Percentiles rank a stretch among this genome's conserved stretches.
Conservation (phyloP, 2,329 filamentous ascomycete genomes). For the Simplicillium aogashimaense region DNA sequence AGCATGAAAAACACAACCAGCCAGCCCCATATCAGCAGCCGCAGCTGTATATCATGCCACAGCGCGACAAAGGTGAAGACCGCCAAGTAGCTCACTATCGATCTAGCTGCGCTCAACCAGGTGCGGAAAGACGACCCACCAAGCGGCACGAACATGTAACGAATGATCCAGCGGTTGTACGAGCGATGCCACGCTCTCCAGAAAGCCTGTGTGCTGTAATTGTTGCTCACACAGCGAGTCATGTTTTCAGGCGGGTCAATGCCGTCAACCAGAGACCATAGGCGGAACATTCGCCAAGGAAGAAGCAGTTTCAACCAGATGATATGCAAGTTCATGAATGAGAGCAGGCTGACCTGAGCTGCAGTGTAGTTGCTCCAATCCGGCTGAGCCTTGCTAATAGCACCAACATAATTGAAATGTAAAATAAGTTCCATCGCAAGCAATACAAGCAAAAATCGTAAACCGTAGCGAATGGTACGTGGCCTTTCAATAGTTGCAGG, state of each 20-base stretch:
- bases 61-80: constrained; percentile 96
- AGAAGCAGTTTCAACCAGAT: constrained; percentile 97
- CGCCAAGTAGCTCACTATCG: constrained; percentile 65
- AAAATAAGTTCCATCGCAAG: constrained; percentile 85
- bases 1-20: constrained; percentile 88
- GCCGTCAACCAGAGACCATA: constrained; percentile 88
- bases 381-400: constrained; percentile 74
- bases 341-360: constrained; percentile 79
- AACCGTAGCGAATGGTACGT: constrained; percentile 70
- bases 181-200: constrained; percentile 95
- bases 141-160: constrained; percentile 89
- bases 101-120: constrained; percentile 38
- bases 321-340: constrained; percentile 91
- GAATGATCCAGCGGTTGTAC: constrained; percentile 89
- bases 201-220: constrained; percentile 83
- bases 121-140: constrained; percentile 55
- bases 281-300: constrained; percentile 95
- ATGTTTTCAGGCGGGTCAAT: constrained; percentile 97
- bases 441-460: constrained; percentile 72
- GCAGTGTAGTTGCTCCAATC: constrained; percentile 78
- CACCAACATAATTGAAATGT: constrained; percentile 88
- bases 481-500: constrained; percentile 57
- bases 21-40: constrained; percentile 93
- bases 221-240: constrained; percentile 91
- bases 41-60: constrained; percentile 94